Evolutionary conservation across 2,329 filamentous ascomycete genomes (phyloP).

Genomic region (Pyrenophora seminiperda): DNA sequence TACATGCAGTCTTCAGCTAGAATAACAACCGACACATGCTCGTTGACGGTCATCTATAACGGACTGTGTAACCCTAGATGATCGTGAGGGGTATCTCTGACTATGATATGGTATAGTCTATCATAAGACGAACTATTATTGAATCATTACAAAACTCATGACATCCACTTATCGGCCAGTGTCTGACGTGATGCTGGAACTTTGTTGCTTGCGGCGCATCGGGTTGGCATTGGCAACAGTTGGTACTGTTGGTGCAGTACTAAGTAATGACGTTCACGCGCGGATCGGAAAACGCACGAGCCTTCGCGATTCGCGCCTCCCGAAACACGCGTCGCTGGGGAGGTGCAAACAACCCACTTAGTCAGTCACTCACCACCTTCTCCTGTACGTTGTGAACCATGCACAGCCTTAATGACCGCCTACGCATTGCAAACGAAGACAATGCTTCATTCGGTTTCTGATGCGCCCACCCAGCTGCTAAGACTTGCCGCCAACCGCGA

Average conservation of each 20-base stretch:
- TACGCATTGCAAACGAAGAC: slow-evolving; percentile 40
- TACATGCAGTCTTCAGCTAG: slow-evolving; percentile 46
- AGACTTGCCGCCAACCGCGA: slow-evolving; percentile 34
- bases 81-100: no score
- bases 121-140: no score
- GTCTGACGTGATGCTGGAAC: background rate
- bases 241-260: no score
- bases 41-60: slow-evolving; percentile 47
- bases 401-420: slow-evolving; percentile 32
- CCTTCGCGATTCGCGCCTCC: slow-evolving; percentile 24
- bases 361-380: slow-evolving; percentile 7
- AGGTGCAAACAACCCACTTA: slow-evolving; percentile 18
- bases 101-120: no score
- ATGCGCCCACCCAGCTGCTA: slow-evolving; percentile 25
- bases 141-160: no score
- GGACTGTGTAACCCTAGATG: no score
- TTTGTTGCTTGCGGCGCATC: background rate
- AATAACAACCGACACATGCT: slow-evolving; percentile 40
- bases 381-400: slow-evolving; percentile 27
- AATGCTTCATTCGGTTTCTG: slow-evolving; percentile 35
- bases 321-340: slow-evolving; percentile 25
- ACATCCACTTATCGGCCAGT: no score
- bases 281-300: slow-evolving; percentile 17
- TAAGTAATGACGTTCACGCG: slow-evolving; percentile 18
- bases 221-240: no score